Base-by-base conservation (phyloP, 2,329 filamentous ascomycete genomes). In the Pseudogymnoascus sp. region DNA sequence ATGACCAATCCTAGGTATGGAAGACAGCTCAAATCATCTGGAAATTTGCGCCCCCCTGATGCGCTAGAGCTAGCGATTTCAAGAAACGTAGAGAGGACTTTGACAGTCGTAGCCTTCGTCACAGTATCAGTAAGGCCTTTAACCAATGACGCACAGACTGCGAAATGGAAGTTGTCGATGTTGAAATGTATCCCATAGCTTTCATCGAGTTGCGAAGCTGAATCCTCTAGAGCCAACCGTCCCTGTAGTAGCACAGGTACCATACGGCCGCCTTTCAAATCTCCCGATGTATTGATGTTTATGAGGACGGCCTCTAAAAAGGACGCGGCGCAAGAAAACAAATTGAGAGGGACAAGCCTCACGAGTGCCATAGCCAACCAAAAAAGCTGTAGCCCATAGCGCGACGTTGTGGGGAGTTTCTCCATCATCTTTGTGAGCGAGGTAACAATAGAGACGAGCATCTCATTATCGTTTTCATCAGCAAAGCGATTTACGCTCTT, bases 401-500 rank as follows among this genome's bases (percentile, higher is more conserved):
- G 82, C 28, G 87, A 89, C 8, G 85, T 81, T 2, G 84, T 82
- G 5, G 84, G 84, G 18, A 89, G 78, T 69, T 89, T 88, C 14
- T 83, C 79, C 80, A 89, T 87, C 86, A 89, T 88, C 72, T 88
- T 88, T 9, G 86, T 87, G 49, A 89, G 73, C 2, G 85, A 83
- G 2, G 84, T 87, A 21, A 88, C 81, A 62, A 89, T 88, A 5
- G 86, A 84, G 36, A 88, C 81, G 31, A 89, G 79, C 85, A 89
- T 88, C 68, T 89, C 87, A 66, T 80, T 84, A 69, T 83, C 86
- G 63, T 79, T 81, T 63, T 87, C 85, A 63, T 88, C 85, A 49
- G 83, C 81, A 69, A 87, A 88, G 28, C 86, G 81, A n/a, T 79
- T 77, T 14, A 89, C 80, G 68, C 86, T 87, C 66, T 82, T 86